Evolutionary conservation across 768 basidiomycete genomes (phyloP).

Genomic region (Strobilomyces dryophilus): DNA sequence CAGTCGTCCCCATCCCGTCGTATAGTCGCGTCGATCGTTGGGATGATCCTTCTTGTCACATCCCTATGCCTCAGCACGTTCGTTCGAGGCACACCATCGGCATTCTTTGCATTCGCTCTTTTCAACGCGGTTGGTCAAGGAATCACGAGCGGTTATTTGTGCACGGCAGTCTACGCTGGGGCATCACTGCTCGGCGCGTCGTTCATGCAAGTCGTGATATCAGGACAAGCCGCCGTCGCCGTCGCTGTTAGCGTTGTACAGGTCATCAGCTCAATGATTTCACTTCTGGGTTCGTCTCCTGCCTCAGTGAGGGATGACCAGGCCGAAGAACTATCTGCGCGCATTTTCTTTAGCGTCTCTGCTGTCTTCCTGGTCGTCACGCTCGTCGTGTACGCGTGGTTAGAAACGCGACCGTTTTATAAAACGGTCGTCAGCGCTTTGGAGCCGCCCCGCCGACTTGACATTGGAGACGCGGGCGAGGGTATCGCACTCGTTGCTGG

Average conservation of each 20-base stretch:
- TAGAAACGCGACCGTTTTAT: conserved; percentile 59
- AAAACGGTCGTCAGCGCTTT: conserved; percentile 46
- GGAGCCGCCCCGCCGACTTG: conserved; percentile 31
- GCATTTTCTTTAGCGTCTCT: conserved; percentile 69
- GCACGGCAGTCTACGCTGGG: conserved; percentile 73
- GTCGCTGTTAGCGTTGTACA: conserved; percentile 79
- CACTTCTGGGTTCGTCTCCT: conserved; percentile 44
- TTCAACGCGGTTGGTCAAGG: conserved; percentile 58
- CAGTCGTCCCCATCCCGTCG: conserved; percentile 61
- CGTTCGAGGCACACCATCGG: conserved; percentile 43
- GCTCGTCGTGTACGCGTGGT: conserved; percentile 50
- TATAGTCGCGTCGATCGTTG: conserved; percentile 48
- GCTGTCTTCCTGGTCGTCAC: conserved; percentile 58
- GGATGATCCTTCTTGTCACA: conserved; percentile 49
- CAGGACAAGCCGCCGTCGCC: conserved; percentile 83
- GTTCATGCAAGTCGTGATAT: conserved; percentile 71
- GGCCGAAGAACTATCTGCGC: conserved; percentile 66
- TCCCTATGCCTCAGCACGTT: conserved; percentile 67
- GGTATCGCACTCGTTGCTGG: conserved; percentile 35
- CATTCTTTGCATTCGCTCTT: conserved; percentile 66
- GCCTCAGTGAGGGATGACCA: conserved; percentile 34
- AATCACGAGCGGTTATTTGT: conserved; percentile 66
- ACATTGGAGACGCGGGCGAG: conserved; percentile 24
- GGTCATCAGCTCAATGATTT: conserved; percentile 57
- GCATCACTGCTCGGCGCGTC: conserved; percentile 74